Evolutionary conservation across 176 grass and related monocot species (phyloP).

Genomic region (Tillandsia fasciculata): DNA sequence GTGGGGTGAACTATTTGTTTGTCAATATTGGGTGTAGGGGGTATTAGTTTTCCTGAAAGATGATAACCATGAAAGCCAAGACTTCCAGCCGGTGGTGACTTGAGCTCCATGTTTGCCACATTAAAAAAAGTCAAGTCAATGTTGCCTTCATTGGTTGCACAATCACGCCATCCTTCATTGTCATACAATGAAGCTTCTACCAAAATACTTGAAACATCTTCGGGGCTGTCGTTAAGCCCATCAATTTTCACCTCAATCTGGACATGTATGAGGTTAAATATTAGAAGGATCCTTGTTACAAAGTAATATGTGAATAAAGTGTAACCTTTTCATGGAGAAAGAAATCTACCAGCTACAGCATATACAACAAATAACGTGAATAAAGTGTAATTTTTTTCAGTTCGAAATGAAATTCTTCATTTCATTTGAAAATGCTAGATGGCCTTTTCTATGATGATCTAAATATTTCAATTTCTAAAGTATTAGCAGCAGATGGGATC

Average conservation of each 20-base stretch:
- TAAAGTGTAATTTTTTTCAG: background rate
- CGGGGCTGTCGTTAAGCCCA: constrained; percentile 39
- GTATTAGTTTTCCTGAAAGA: constrained; percentile 69
- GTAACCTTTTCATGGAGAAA: background rate
- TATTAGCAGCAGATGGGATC: background rate
- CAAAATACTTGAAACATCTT: constrained; percentile 43
- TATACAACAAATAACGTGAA: background rate
- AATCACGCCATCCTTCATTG: constrained; percentile 35
- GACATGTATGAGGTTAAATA: constrained; percentile 5
- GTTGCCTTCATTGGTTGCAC: constrained; percentile 23
- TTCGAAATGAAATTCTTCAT: background rate
- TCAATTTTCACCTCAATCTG: constrained; percentile 95
- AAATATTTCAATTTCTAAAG: too few species aligned
- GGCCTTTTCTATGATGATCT: too few species aligned
- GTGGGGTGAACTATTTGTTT: too few species aligned
- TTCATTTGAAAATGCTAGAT: too few species aligned
- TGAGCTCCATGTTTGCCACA: constrained; percentile 54
- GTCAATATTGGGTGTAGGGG: too few species aligned
- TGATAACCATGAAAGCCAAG: constrained; percentile 63
- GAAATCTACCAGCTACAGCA: too few species aligned
- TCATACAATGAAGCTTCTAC: constrained; percentile 83
- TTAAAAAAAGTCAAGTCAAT: constrained; percentile 26
- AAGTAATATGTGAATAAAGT: background rate
- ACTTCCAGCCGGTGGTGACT: constrained; percentile 27
- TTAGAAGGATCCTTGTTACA: background rate